Evolutionary conservation across 2,329 filamentous ascomycete species (phyloP).

Genomic region (Malbranchea cinnamomea): DNA sequence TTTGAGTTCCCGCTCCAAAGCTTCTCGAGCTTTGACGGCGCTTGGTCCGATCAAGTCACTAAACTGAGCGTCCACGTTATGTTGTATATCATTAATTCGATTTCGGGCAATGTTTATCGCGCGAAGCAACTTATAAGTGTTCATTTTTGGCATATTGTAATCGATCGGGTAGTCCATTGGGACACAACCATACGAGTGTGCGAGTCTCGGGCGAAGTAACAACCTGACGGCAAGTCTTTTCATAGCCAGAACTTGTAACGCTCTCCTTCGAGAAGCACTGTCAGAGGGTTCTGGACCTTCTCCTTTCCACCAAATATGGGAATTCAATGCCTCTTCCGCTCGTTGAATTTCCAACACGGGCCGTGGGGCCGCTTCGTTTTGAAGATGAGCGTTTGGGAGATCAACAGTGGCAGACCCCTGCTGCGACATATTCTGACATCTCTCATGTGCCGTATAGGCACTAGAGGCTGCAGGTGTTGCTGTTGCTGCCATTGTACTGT

Average conservation of each 20-base stretch:
- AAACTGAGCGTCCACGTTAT: constrained; percentile 13
- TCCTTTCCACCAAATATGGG: background rate
- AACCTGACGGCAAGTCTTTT: constrained; percentile 26
- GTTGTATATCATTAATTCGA: constrained; percentile 19
- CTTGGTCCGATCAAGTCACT: too few relatives aligned
- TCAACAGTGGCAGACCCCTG: too few relatives aligned
- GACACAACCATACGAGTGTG: constrained; percentile 23
- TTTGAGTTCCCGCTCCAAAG: too few relatives aligned
- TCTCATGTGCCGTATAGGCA: background rate
- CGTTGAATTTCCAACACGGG: too few relatives aligned
- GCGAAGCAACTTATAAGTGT: constrained; percentile 18
- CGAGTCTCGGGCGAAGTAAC: constrained; percentile 24
- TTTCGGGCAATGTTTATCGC: constrained; percentile 20
- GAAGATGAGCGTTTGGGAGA: too few relatives aligned
- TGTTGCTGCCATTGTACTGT: constrained; percentile 13
- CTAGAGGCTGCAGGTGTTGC: constrained; percentile 7
- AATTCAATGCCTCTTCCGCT: too few relatives aligned
- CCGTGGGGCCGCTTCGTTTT: too few relatives aligned
- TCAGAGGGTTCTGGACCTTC: too few relatives aligned
- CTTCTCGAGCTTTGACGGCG: too few relatives aligned
- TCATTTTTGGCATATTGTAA: constrained; percentile 16
- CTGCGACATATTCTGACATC: too few relatives aligned
- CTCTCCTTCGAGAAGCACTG: constrained; percentile 23
- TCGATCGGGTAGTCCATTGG: constrained; percentile 19
- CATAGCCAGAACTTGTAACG: constrained; percentile 24